phyloP scores from a whole-genome alignment of 192 early-diverging fungal genomes.

The Spinellus fusiger region DNA sequence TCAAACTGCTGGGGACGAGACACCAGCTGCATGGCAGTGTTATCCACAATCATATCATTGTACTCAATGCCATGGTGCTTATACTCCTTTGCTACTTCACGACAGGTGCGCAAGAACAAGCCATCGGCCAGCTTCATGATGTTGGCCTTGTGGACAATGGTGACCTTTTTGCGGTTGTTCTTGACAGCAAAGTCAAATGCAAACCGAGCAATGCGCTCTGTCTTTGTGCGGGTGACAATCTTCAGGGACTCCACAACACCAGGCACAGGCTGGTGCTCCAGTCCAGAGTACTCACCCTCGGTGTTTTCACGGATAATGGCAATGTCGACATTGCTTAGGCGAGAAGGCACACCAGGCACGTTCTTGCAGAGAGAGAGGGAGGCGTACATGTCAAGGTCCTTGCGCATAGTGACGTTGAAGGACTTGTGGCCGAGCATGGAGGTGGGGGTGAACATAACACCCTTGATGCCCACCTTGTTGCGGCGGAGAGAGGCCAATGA shows the following conservation, averaged over 20 bases:
- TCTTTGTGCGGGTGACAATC: constrained; percentile 94
- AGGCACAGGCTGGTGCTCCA: constrained; percentile 96
- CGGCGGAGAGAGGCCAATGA: constrained; percentile 85
- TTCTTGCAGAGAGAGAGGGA: constrained; percentile 90
- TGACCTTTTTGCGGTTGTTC: constrained; percentile 97
- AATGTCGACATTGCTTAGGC: constrained; percentile 94
- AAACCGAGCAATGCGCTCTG: constrained; percentile 97
- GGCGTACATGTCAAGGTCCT: constrained; percentile 98
- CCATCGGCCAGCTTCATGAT: constrained; percentile 99
- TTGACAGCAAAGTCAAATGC: constrained; percentile 99
- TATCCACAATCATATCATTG: constrained; percentile 99
- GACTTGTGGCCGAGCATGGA: constrained; percentile 82
- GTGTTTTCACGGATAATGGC: constrained; percentile 99
- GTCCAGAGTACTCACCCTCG: constrained; percentile 98
- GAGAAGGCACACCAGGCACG: constrained; percentile 77
- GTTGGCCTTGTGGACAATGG: constrained; percentile 99
- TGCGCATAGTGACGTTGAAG: constrained; percentile 95
- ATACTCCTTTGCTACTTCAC: constrained; percentile 94
- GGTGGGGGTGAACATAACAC: constrained; percentile 86
- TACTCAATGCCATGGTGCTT: constrained; percentile 82
- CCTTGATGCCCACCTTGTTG: constrained; percentile 98
- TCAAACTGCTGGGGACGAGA: constrained; percentile 97
- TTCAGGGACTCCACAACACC: constrained; percentile 99
- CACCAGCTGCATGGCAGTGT: constrained; percentile 99
- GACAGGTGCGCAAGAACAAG: constrained; percentile 94